A percentile compares a stretch with the other conserved stretches of the same genome.
These are phyloP conservation scores for Atkinsonella hypoxylon DNA, from an alignment of 2,329 filamentous ascomycete genomes.

Conservation along the genomic window DNA sequence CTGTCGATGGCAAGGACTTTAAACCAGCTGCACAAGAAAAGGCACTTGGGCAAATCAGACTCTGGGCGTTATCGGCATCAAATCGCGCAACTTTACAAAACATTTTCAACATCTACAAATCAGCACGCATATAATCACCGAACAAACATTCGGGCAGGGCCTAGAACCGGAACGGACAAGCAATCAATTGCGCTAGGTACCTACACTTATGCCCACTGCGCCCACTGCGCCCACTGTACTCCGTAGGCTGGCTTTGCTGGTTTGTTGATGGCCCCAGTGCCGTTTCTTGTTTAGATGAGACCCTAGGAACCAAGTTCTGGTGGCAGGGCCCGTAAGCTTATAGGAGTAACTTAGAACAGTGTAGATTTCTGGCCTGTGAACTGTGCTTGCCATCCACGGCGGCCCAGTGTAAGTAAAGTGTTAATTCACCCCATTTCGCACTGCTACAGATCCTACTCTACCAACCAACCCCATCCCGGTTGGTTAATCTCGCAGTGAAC, in stretches of 20 bases:
- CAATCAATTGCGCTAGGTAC: neutral
- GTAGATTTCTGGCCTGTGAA: neutral
- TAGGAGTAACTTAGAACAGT: constrained; percentile 2
- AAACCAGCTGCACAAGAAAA: too few relatives aligned
- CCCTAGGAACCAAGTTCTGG: constrained; percentile 1
- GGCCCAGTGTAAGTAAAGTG: constrained; percentile 3
- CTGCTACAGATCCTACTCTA: constrained; percentile 17
- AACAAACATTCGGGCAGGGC: neutral
- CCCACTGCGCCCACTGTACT: too few relatives aligned
- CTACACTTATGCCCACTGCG: too few relatives aligned
- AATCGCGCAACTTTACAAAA: too few relatives aligned
- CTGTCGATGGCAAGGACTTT: too few relatives aligned
- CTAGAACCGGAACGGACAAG: neutral
- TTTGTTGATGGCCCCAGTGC: neutral
- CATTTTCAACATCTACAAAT: neutral
- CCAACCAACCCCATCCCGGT: constrained; percentile 15
- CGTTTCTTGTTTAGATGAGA: constrained; percentile 5
- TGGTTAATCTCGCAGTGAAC: constrained; percentile 31
- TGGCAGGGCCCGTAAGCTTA: constrained; percentile 4
- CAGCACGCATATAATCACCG: neutral
- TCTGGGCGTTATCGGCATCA: too few relatives aligned
- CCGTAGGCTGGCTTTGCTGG: neutral
- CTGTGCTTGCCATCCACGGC: neutral
- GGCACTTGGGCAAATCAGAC: too few relatives aligned
- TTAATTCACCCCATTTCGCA: rapidly evolving